These are phyloP conservation scores for Flaveria linearis DNA, from an alignment of 129 eudicot species.

Conservation along the genomic window DNA sequence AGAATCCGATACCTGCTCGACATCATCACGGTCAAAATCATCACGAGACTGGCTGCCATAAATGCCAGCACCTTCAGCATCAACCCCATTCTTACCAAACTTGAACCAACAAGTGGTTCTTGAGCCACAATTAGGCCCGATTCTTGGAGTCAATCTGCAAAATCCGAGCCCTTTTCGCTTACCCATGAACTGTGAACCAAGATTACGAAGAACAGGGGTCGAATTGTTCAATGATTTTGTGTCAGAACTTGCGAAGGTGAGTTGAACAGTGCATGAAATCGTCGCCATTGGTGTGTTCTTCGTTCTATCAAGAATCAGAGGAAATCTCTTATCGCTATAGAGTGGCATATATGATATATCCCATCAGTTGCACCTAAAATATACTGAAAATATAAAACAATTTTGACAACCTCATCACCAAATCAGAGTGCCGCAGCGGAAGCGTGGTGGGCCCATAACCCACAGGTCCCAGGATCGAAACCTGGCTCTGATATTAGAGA, in stretches of 20 bases:
- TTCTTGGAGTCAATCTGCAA: constrained; percentile 41
- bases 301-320: constrained; percentile 17
- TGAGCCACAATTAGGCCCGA: constrained; percentile 49
- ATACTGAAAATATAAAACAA: no score
- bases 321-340: constrained; percentile 21
- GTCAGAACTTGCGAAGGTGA: constrained; percentile 24
- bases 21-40: constrained; percentile 94
- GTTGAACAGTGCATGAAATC: constrained; percentile 40
- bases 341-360: background rate
- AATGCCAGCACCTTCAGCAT: constrained; percentile 91
- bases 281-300: constrained; percentile 48
- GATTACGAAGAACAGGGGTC: constrained; percentile 22
- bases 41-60: constrained; percentile 87
- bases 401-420: background rate
- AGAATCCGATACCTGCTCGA: constrained; percentile 65
- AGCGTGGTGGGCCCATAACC: constrained; percentile 99
- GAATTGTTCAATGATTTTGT: constrained; percentile 20
- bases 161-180: constrained; percentile 36
- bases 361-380: background rate
- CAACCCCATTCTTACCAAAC: constrained; percentile 87
- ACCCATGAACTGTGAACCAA: constrained; percentile 52
- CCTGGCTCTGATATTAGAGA: constrained; percentile 96
- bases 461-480: constrained; percentile 99
- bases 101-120: constrained; percentile 82
- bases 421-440: constrained; percentile 99